These are phyloP conservation scores for Spathaspora arborariae DNA, from an alignment of 805 yeast species.

Conservation along the genomic window DNA sequence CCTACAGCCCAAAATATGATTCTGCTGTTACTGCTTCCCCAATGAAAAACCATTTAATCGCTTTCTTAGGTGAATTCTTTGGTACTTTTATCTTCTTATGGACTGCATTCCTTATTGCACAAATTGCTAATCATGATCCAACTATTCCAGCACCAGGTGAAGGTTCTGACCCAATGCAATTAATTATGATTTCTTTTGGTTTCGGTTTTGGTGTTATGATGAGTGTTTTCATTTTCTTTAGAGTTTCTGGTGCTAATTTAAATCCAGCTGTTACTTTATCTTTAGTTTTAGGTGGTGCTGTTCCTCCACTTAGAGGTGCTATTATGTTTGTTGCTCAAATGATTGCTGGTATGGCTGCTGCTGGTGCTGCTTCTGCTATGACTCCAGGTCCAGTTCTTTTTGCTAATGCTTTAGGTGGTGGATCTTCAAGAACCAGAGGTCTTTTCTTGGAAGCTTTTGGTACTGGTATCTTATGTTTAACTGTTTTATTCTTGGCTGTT, in stretches of 20 bases:
- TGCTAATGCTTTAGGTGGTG: constrained; percentile 70
- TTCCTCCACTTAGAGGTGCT: constrained; percentile 67
- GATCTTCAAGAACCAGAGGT: constrained; percentile 69
- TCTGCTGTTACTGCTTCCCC: constrained; percentile 14
- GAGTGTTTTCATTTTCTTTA: constrained; percentile 61
- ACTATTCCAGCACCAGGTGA: constrained; percentile 16
- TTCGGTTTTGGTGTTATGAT: constrained; percentile 84
- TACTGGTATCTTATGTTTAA: constrained; percentile 65
- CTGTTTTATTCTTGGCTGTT: constrained; percentile 80
- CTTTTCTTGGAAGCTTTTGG: constrained; percentile 79
- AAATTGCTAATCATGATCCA: constrained; percentile 67
- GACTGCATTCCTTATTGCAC: constrained; percentile 80
- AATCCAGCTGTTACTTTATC: constrained; percentile 86
- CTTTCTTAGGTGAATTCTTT: constrained; percentile 74
- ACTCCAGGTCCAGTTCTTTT: constrained; percentile 77
- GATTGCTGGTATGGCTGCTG: constrained; percentile 88
- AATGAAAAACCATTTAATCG: constrained; percentile 54
- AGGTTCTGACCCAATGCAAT: constrained; percentile 60
- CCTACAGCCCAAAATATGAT: constrained; percentile 22
- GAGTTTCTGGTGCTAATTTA: constrained; percentile 85
- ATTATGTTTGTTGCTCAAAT: constrained; percentile 66
- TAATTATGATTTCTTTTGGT: constrained; percentile 79
- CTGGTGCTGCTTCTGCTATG: constrained; percentile 82
- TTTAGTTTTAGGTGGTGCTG: constrained; percentile 66
- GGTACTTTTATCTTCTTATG: constrained; percentile 85